phyloP scores from a whole-genome alignment of 371 early-diverging fungal species.

The Actinomortierella ambigua region DNA sequence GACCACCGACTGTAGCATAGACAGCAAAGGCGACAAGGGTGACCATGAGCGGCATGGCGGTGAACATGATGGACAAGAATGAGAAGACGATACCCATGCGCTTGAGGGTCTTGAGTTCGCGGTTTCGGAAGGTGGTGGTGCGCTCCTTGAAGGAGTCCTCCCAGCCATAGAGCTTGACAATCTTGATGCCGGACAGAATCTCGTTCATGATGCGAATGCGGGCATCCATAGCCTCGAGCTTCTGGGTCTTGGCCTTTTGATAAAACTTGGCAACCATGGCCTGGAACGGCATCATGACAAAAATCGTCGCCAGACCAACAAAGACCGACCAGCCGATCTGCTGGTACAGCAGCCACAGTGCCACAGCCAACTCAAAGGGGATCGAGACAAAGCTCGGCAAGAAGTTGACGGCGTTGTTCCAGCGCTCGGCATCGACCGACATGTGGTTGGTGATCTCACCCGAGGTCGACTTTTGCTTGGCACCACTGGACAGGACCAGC shows the following conservation, averaged over 20 bases:
- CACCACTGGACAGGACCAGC: slow-evolving; percentile 54
- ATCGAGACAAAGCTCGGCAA: slow-evolving; percentile 46
- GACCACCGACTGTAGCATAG: slow-evolving; percentile 37
- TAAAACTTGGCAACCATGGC: slow-evolving; percentile 49
- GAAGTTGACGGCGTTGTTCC: slow-evolving; percentile 36
- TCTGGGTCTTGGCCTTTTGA: slow-evolving; percentile 20
- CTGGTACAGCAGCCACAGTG: slow-evolving; percentile 53
- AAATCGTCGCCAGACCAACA: slow-evolving; percentile 55
- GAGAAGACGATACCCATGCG: slow-evolving; percentile 24
- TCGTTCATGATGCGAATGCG: slow-evolving; percentile 49
- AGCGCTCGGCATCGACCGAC: slow-evolving; percentile 73
- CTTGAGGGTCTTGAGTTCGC: slow-evolving; percentile 28
- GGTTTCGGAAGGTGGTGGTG: slow-evolving; percentile 23
- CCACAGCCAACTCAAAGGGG: slow-evolving; percentile 52
- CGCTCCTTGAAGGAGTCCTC: slow-evolving; percentile 44
- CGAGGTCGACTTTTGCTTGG: slow-evolving; percentile 49
- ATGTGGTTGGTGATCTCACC: slow-evolving; percentile 86
- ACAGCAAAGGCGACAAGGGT: slow-evolving; percentile 29
- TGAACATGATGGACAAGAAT: slow-evolving; percentile 60
- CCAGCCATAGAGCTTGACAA: slow-evolving; percentile 56
- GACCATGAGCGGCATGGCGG: slow-evolving; percentile 52
- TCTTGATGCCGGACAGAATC: slow-evolving; percentile 51
- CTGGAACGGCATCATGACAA: slow-evolving; percentile 56
- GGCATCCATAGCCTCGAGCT: slow-evolving; percentile 30
- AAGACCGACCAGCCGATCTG: slow-evolving; percentile 59